These are phyloP conservation scores for Mrakia frigida DNA, from an alignment of 768 basidiomycete species.

Conservation along the genomic window DNA sequence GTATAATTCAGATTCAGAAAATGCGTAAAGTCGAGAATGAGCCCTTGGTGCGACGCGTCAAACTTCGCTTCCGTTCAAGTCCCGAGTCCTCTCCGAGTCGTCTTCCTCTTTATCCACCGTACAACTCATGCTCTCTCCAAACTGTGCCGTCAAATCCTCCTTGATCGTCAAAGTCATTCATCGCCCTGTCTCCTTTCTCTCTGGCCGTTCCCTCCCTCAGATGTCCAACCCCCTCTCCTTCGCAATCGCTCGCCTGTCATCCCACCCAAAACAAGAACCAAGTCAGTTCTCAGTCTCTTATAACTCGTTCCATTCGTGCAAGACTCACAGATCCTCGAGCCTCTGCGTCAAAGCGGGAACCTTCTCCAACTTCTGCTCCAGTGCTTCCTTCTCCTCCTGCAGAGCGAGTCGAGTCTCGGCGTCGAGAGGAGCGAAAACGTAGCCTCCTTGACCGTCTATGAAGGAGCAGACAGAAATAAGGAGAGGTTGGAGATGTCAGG, in stretches of 20 bases:
- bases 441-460: conserved; percentile 90
- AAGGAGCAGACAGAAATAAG: not conserved
- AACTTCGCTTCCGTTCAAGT: too few species aligned
- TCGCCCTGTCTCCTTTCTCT: not conserved
- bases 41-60: too few species aligned
- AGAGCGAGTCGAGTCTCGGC: conserved; percentile 81
- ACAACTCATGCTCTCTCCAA: not conserved
- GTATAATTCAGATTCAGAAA: too few species aligned
- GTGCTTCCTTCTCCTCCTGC: conserved; percentile 86
- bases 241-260: conserved; percentile 9
- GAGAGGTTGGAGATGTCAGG: not conserved
- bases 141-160: too few species aligned
- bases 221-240: conserved; percentile 19
- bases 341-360: conserved; percentile 74
- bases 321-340: conserved; percentile 20
- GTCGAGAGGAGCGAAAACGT: conserved; percentile 70
- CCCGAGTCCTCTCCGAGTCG: too few species aligned
- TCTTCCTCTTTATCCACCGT: too few species aligned
- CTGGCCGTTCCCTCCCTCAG: too few species aligned
- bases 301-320: not conserved
- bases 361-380: conserved; percentile 79
- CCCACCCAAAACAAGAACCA: not conserved
- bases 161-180: not conserved
- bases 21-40: too few species aligned
- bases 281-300: not conserved